Base-by-base conservation (phyloP, 495 filamentous ascomycete genomes). In the Talaromyces adpressus region DNA sequence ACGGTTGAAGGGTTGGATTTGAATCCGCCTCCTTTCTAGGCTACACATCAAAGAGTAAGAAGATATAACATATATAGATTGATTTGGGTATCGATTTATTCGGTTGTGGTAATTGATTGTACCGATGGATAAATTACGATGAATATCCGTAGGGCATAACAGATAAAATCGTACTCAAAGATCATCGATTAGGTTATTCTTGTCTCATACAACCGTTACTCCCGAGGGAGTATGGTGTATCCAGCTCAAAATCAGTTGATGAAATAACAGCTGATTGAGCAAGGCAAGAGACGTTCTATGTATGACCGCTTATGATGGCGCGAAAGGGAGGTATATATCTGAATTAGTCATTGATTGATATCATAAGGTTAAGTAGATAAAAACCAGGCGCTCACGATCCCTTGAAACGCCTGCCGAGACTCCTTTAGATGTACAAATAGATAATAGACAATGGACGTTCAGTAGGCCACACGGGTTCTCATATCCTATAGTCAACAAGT, bases 391-490 rank as follows among this genome's bases (percentile, higher is more conserved):
- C 57, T 11, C 62, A 36, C 57, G 36, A 41, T 45, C 4, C 22
- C 20, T 20, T 6, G 8, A 39, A 52, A 36, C 39, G 63, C 41
- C 49, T 57, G 16, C 47, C 59, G 32, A 54, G 20, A 65, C 34
- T 62, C 45, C 41, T n/a, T 23, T n/a, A 20, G 23, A 66, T 32
- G 23, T 36, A n/a, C 34, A 59, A 36, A 30, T 22, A 20, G 20
- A 49, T 5, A 27, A 60, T 62, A 72, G 1, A 53, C 7, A 11
- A 27, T 22, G 22, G 16, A 39, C 32, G 77, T 70, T 56, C 52
- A 95, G 71, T 93, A 94, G 64, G 91, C 91, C 68, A 92, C 92
- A 60, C 91, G 77, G 57, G 91, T 94, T 63, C 91, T 87, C 82
- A 95, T 92, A 71, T 95, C 91, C 90, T 93, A 39, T 29, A 52